Evolutionary conservation across 2,329 filamentous ascomycete species (phyloP), one percentile per base, ranked within the genome.

Genomic region (Knufia petricola): DNA sequence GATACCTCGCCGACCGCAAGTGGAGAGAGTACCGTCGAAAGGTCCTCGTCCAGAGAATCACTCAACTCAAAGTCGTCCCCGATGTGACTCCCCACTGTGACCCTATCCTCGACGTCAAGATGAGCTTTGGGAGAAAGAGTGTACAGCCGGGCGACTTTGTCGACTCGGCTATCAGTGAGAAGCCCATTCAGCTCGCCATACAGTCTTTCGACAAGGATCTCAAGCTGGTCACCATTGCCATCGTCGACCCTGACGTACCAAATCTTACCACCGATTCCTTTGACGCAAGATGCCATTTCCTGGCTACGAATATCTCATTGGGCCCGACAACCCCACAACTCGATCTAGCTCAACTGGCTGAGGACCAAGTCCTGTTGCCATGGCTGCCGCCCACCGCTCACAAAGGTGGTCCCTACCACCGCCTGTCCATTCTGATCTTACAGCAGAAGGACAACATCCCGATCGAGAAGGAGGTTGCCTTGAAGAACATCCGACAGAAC

Each of bases 161-260:
- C 52, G 75, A 85, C 64, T 86, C 84, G 23, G 67, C 75, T 51
- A 72, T 85, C 54, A 89, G 84, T 66, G 85, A 90, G 64, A 71
- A 74, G 17, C 71, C 84, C 1, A 85, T 88, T 1, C 82, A 81
- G 21, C 74, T 98, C 54, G 82, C 80, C 50, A 81, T 96, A 15
- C 90, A 95, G 66, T 78, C 85, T 30, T 98, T 95, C 63, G 81
- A 90, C 62, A 74, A 77, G 47, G 88, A 87, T 54, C 76, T 87
- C 65, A 84, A 87, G 59, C 76, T 95, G 24, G 81, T 95, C 58
- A 87, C 85, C 8, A 76, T 98, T 32, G 85, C 82, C 1, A 84
- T 96, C 44, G 74, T 96, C 53, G 90, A 98, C 68, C 76, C 87
- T 1, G 92, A 98, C 69, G 87, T 96, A 0, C 92, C 92, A 47